Base-by-base conservation (phyloP, 176 grass and related monocot species). In the Raddia distichophylla region DNA sequence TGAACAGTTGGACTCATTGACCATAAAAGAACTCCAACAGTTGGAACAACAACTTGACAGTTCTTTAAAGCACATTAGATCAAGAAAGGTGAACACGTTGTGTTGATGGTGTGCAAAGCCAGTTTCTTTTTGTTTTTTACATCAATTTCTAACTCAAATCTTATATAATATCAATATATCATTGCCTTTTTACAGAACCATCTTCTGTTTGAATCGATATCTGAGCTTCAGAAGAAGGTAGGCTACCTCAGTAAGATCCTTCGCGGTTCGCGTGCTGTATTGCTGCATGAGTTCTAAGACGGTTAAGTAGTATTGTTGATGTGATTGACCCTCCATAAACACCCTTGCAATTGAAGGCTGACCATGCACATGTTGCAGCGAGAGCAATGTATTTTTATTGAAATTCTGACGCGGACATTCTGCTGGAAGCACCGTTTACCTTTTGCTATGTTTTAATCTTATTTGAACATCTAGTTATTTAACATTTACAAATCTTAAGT, bases 1-100 rank as follows among this genome's bases (percentile, higher is more conserved):
- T 51, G 94, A 97, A 85, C 87, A 94, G 80, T 50, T 97, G 33
- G 89, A 92, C 11, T 56, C 91, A 32, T 60, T 97, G 40, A 87
- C 82, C 13, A 54, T 13, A 34, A 97, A 92, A 84, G 91, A 94
- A 84, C 89, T 97, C 14, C 94, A 94, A 13, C 85, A 94, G 65
- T 73, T 97, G 91, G 94, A 97, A 82, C 89, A 90, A 12, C 94
- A 97, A 58, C 77, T 97, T 45, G 91, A 97, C 45, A 35, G 63
- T 85, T 90, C 91, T 88, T 82, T 97, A 85, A 94, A 87, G 79
- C 87, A 82, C 74, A 97, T 94, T 76, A 89, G 91, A 88, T 90
- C 90, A 88, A 94, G 87, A 92, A 97, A 92, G 89, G 94, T 94
- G 60, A 88, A 61, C 44, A 34, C 65, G 19, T 82, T 85, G 52